These are phyloP conservation scores for Penicillium manginii DNA, from an alignment of 495 filamentous ascomycete species.

Conservation along the genomic window DNA sequence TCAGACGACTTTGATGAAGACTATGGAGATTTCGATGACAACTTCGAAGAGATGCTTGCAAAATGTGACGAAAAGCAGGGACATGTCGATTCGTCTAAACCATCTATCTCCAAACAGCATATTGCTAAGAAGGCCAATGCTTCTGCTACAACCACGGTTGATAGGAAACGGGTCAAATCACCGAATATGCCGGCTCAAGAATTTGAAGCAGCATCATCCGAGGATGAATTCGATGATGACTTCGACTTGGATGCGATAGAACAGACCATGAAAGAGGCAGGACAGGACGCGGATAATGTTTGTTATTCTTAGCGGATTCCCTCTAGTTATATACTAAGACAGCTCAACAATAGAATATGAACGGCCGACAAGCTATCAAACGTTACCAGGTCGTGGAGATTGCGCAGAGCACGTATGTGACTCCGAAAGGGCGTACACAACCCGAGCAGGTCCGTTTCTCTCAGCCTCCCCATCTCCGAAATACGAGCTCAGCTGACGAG, in stretches of 20 bases:
- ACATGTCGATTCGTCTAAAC: conserved; percentile 52
- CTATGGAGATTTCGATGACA: conserved; percentile 61
- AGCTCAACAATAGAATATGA: conserved; percentile 47
- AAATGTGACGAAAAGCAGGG: conserved; percentile 47
- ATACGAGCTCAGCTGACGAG: conserved; percentile 29
- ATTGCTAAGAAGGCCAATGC: conserved; percentile 12
- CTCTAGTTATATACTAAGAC: conserved; percentile 47
- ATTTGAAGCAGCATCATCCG: conserved; percentile 27
- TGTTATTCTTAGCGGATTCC: conserved; percentile 44
- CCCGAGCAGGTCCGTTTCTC: conserved; percentile 68
- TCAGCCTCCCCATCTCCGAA: not conserved
- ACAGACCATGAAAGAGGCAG: conserved; percentile 44
- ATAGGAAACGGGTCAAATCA: not conserved
- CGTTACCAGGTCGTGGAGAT: conserved; percentile 78
- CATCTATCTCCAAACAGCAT: conserved; percentile 8
- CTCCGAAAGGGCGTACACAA: conserved; percentile 59
- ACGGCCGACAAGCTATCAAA: conserved; percentile 73
- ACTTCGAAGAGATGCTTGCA: conserved; percentile 43
- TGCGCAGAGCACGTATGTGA: conserved; percentile 65
- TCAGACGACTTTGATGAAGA: conserved; percentile 71
- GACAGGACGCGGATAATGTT: conserved; percentile 41
- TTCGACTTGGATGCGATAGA: conserved; percentile 50
- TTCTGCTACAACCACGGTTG: not conserved
- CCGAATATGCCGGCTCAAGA: conserved; percentile 9
- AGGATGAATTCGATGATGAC: conserved; percentile 51